Base-by-base conservation (phyloP, 2,329 filamentous ascomycete species). In the Penicillium palitans region DNA sequence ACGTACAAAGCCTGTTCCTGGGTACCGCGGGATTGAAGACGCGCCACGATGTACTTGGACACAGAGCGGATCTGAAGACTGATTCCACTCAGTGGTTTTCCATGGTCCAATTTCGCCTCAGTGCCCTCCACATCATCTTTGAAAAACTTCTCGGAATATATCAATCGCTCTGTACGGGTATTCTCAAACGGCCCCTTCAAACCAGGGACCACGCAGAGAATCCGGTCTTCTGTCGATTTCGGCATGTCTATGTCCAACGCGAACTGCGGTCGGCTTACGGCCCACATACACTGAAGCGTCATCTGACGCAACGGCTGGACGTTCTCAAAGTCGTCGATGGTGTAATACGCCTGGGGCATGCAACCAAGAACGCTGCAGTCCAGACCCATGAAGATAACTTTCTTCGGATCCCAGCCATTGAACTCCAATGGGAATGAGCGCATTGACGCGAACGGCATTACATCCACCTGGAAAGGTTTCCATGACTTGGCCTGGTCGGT, bases 1-100 rank as follows among this genome's bases (percentile, higher is more conserved):
- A 98, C 88, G 73, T 90, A 99, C 55, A 99, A 84, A 4, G 91
- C 91, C 83, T 97, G 89, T 76, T 99, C 96, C 66, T 90, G 88
- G 12, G 92, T 96, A 50, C 88, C 87, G 37, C 86, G 81, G 19
- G 92, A 90, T 61, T 88, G 87, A 4, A 90, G 89, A 37, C 93
- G 95, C 17, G 90, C 90, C 41, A 99, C 84, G 33, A 99, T 79
- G 71, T 89, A 96, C 67, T 89, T 90, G 75, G 96, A 96, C 60
- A 96, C 90, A 10, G 87, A 80, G 4, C 91, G 93, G 63, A 96
- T 80, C 72, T 89, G 93, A 62, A 91, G 85, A 64, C 96, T 84
- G 27, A 51, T 45, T 55, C 95, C 93, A 64, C 87, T 83, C 5
- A 96, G 87, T 1, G 89, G 86, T 55, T 89, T 86, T 59, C 87